Base-by-base conservation (phyloP, 2,329 filamentous ascomycete genomes). In the Colletotrichum lini region DNA sequence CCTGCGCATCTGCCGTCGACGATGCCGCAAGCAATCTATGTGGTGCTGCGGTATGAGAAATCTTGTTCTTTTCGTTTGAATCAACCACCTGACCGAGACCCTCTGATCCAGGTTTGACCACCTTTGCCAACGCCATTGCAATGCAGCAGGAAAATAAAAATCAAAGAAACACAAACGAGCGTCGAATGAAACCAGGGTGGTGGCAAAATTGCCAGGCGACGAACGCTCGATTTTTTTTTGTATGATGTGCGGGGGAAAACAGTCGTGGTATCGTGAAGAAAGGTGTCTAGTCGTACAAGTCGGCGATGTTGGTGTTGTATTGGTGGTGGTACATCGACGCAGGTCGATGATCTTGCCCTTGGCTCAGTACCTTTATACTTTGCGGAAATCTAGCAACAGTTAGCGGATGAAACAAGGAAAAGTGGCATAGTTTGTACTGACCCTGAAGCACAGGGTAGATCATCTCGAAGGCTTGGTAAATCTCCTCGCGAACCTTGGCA, bases 401-500 rank as follows among this genome's bases (percentile, higher is more conserved):
- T 73, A 72, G 5, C 70, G 76, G 71, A 5, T 44, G 6, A 8
- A 45, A 15, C 16, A 6, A 9, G 75, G 67, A 21, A 16, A 26
- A 26, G 15, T 8, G 2, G 4, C 5, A 8, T 38, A 2, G 2
- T 42, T 4, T 74, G 84, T 75, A 62, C 87, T 77, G 85, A 95
- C 93, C 93, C 87, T 95, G 94, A 80, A 97, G 87, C 85, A 98
- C 95, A 81, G 95, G 95, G 81, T 98, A 98, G 85, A 98, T 98
- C 91, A 97, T 93, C 86, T 97, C 95, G 80, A 98, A 98, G 57
- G 95, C 95, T 82, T 96, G 94, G 80, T 98, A 97, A 76, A 99
- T 98, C 86, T 98, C 96, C 84, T 99, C 96, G 77, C 96, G 93
- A 75, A 98, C 95, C 82, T 99, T 98, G 76, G 96, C 96, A 79